Evolutionary conservation across 768 basidiomycete species (phyloP).

Genomic region (Phylloporus sp.): DNA sequence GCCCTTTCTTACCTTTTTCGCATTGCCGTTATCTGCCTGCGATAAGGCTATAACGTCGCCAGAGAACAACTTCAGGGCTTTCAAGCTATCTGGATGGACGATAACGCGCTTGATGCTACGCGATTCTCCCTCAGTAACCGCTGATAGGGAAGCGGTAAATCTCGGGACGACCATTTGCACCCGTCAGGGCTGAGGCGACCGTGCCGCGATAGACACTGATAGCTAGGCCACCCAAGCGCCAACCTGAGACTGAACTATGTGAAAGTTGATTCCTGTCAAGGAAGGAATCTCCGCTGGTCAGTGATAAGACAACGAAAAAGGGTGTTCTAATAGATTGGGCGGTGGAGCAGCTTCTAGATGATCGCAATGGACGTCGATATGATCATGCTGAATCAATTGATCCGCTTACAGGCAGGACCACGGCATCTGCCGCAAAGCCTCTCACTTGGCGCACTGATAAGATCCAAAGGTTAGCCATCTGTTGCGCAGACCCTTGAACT

Average conservation of each 20-base stretch:
- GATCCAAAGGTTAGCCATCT: too few species aligned
- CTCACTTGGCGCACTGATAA: too few species aligned
- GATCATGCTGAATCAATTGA: conserved; percentile 7
- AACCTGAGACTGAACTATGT: not conserved
- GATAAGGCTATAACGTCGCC: conserved; percentile 64
- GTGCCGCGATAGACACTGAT: not conserved
- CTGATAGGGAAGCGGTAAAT: conserved; percentile 39
- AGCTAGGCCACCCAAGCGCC: not conserved
- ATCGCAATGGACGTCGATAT: conserved; percentile 10
- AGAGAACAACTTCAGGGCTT: conserved; percentile 55
- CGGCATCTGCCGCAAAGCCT: conserved; percentile 23
- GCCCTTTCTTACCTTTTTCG: conserved; percentile 33
- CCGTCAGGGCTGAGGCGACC: not conserved
- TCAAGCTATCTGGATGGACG: conserved; percentile 58
- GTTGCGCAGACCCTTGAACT: too few species aligned
- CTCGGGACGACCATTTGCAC: conserved; percentile 15
- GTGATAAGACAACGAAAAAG: not conserved
- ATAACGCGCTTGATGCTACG: conserved; percentile 61
- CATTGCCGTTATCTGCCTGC: conserved; percentile 30
- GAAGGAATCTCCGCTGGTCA: not conserved
- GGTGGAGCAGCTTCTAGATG: conserved; percentile 1
- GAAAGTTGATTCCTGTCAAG: conserved; percentile 5
- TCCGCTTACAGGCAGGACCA: not conserved
- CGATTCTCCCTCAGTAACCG: conserved; percentile 32
- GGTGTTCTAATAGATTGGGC: not conserved